Evolutionary conservation across 495 filamentous ascomycete species (phyloP).

Genomic region (Lophiotrema nucula): DNA sequence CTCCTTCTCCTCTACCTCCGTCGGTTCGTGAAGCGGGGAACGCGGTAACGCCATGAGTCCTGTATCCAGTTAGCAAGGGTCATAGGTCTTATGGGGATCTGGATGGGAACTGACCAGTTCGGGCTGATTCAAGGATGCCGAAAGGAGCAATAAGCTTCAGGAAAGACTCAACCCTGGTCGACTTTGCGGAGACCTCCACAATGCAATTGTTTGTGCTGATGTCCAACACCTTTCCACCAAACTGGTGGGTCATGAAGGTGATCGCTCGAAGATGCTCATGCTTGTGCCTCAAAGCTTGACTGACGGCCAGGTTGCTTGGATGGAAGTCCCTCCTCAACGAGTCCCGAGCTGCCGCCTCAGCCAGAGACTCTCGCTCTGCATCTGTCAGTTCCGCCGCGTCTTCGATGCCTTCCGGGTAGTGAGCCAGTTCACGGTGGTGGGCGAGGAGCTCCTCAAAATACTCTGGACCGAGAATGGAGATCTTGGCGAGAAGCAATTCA

Average conservation of each 20-base stretch:
- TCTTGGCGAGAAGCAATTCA: conserved; percentile 92
- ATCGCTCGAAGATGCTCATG: conserved; percentile 94
- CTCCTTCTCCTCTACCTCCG: conserved; percentile 75
- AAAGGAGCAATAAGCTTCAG: conserved; percentile 95
- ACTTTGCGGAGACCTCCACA: conserved; percentile 94
- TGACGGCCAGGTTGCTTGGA: conserved; percentile 76
- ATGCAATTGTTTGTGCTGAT: conserved; percentile 98
- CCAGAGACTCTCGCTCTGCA: conserved; percentile 36
- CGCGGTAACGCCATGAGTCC: conserved; percentile 95
- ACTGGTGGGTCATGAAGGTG: conserved; percentile 94
- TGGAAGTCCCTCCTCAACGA: conserved; percentile 69
- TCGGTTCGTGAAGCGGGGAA: conserved; percentile 75
- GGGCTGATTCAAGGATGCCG: conserved; percentile 90
- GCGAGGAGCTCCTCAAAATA: conserved; percentile 95
- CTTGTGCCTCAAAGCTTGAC: conserved; percentile 89
- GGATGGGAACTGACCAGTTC: conserved; percentile 65
- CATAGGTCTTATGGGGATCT: neutral
- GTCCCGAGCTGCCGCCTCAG: conserved; percentile 33
- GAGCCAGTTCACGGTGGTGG: conserved; percentile 79
- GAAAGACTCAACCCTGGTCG: conserved; percentile 90
- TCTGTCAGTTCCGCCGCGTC: conserved; percentile 38
- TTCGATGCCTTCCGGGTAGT: conserved; percentile 40
- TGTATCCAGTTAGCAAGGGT: conserved; percentile 20
- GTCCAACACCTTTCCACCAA: conserved; percentile 94
- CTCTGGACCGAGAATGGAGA: conserved; percentile 92